Evolutionary conservation across 352 stramenopile genomes (phyloP).

Genomic region (Aphanomyces astaci): DNA sequence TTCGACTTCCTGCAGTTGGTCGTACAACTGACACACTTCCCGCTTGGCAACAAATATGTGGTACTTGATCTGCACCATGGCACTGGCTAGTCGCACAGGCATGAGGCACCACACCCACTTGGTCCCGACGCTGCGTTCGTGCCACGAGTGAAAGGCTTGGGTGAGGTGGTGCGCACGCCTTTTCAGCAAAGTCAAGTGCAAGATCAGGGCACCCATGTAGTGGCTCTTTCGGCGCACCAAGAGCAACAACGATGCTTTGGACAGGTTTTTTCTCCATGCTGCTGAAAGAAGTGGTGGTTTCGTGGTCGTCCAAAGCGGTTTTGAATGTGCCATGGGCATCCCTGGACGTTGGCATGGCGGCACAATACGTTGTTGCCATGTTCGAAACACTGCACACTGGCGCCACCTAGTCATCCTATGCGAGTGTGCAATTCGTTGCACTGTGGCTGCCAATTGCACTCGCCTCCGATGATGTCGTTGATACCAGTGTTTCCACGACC

Average conservation of each 20-base stretch:
- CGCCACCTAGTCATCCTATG: no score
- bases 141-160: background rate
- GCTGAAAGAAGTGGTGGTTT: no score
- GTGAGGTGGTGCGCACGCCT: background rate
- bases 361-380: no score
- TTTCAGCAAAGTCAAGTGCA: background rate
- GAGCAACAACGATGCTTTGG: background rate
- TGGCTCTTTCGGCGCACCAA: background rate
- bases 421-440: no score
- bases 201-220: background rate
- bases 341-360: no score
- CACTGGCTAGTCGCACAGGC: background rate
- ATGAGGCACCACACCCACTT: background rate
- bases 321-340: no score
- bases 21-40: background rate
- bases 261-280: no score
- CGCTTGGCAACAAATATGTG: background rate
- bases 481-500: no score
- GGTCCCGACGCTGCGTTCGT: background rate
- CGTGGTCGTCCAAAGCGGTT: no score
- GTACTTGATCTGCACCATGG: slow-evolving; percentile 5
- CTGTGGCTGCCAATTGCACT: no score
- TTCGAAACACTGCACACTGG: no score
- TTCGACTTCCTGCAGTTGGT: background rate
- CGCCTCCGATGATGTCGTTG: no score